Conservation (phyloP, 495 filamentous ascomycete genomes). For the Penicillium silybi region DNA sequence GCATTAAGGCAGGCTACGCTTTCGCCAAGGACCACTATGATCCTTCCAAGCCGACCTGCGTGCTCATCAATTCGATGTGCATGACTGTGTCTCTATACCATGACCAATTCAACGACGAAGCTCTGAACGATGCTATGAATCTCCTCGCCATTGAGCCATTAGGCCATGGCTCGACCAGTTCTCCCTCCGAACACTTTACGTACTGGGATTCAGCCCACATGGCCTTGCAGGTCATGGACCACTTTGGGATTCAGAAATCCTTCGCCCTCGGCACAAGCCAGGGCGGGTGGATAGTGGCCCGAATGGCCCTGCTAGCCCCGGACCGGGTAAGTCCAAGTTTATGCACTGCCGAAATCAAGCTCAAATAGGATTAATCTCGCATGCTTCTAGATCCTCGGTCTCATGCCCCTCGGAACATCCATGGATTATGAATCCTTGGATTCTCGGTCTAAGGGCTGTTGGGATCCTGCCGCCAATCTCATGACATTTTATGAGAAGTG, state of each 20-base stretch:
- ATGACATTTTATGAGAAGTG: conserved; percentile 44
- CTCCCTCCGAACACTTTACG: conserved; percentile 43
- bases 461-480: conserved; percentile 51
- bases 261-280: conserved; percentile 62
- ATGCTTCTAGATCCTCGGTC: conserved; percentile 47
- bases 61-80: conserved; percentile 58
- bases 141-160: conserved; percentile 54
- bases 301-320: conserved; percentile 61
- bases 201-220: conserved; percentile 54
- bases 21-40: conserved; percentile 41
- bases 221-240: conserved; percentile 48
- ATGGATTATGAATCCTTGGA: conserved; percentile 58
- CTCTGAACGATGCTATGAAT: conserved; percentile 45
- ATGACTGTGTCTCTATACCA: conserved; percentile 50
- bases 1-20: conserved; percentile 51
- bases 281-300: conserved; percentile 58
- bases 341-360: neutral
- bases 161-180: conserved; percentile 49
- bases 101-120: conserved; percentile 42
- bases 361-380: neutral
- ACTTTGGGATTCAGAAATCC: conserved; percentile 53
- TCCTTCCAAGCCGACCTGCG: conserved; percentile 51
- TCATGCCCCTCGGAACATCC: conserved; percentile 59
- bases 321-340: conserved; percentile 40
- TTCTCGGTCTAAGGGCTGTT: conserved; percentile 53